Evolutionary conservation across 2,329 filamentous ascomycete genomes (phyloP).

Genomic region (Colletotrichum coccodes): DNA sequence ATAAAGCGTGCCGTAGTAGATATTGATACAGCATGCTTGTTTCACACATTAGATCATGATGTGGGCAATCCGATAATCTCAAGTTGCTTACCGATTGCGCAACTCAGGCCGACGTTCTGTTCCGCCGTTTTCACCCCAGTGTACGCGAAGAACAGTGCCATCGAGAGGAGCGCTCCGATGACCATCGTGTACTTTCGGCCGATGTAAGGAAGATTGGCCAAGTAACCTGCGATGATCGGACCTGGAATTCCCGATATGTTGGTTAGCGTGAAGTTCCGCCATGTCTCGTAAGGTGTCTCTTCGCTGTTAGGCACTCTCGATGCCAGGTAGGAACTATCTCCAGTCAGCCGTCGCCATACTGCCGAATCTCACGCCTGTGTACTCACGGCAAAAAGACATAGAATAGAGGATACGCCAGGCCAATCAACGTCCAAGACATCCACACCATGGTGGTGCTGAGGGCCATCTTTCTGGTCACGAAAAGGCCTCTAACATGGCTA

Average conservation of each 20-base stretch:
- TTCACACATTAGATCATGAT: no score
- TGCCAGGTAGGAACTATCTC: constrained; percentile 10
- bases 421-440: constrained; percentile 76
- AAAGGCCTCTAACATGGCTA: constrained; percentile 73
- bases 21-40: constrained; percentile 75
- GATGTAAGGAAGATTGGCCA: constrained; percentile 68
- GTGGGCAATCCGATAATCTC: neutral
- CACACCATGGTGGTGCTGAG: constrained; percentile 73
- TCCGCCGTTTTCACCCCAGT: constrained; percentile 71
- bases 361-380: neutral
- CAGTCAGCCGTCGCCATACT: neutral
- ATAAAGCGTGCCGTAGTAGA: constrained; percentile 78
- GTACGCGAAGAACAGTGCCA: constrained; percentile 80
- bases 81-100: constrained; percentile 53
- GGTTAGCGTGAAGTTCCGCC: constrained; percentile 78
- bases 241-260: constrained; percentile 75
- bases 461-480: constrained; percentile 67
- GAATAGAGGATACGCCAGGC: constrained; percentile 79
- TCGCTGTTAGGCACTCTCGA: constrained; percentile 15
- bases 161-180: constrained; percentile 72
- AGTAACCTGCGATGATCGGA: constrained; percentile 73
- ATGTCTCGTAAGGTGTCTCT: constrained; percentile 55
- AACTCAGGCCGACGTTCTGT: constrained; percentile 76
- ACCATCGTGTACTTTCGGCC: constrained; percentile 74
- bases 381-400: constrained; percentile 75